Evolutionary conservation across 306 rosid genomes (phyloP), one percentile per base, ranked within the genome.

Genomic region (Arachis hypogaea): DNA sequence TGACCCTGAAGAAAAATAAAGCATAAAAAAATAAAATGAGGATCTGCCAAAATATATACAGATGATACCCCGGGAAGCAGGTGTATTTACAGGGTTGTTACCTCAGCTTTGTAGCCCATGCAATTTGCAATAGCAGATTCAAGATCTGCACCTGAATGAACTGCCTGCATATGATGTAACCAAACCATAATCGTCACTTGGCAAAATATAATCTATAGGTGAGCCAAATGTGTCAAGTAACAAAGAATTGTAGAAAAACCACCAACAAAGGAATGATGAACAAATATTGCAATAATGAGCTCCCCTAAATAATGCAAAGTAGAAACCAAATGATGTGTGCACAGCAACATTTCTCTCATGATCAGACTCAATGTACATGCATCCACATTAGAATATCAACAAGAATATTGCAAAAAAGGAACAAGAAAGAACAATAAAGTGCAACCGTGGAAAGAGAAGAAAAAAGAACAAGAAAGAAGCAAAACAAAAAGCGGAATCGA

Each of bases 91-190:
- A 68, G 43, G 63, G 45, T 65, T 16, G 67, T 80, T 87, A 94
- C 99, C 99, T 94, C 82, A 67, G 96, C 36, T 85, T 82, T 86
- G 84, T 94, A 94, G 71, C 99, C 99, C 88, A 84, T 82, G 76
- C 96, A 92, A 84, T 94, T 85, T 80, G 85, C 5, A 79, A 92
- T 83, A 58, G 99, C 90, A 75, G 97, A 92, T 63, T 92, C 97
- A 52, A 94, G 95, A 87, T 92, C 97, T 50, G 96, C 97, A 73
- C 97, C 97, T n/a, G 97, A 94, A 86, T 94, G 96, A 86, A 94
- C 97, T 56, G 93, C 96, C 99, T 94, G 93, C 82, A 87, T 36
- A 67, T 66, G 63, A 74, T 68, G 61, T 7, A 63, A 50, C 58
- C 56, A 66, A 78, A 72, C 59, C 52, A 59, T 74, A 44, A 52